These are phyloP conservation scores for Pythium apleroticum DNA, from an alignment of 352 stramenopile genomes.

Conservation along the genomic window DNA sequence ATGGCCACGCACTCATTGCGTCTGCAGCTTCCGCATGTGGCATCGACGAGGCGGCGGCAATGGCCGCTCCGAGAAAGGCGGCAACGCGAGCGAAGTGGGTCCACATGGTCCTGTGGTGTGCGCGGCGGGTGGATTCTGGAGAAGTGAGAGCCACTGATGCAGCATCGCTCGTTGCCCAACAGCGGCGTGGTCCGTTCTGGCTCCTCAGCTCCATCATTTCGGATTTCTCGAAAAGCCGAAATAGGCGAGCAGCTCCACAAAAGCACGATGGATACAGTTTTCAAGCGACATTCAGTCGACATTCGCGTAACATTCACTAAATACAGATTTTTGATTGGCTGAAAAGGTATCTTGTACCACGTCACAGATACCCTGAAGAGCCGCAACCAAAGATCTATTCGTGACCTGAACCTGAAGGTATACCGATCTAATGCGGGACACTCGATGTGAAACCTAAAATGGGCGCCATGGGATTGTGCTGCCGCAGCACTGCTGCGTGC, in stretches of 20 bases:
- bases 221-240: background rate
- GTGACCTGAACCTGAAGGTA: slow-evolving; percentile 7
- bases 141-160: slow-evolving; percentile 11
- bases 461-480: background rate
- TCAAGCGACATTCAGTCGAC: slow-evolving; percentile 14
- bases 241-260: background rate
- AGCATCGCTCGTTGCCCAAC: background rate
- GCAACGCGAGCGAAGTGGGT: slow-evolving; percentile 26
- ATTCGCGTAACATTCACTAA: background rate
- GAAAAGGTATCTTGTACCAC: slow-evolving; percentile 15
- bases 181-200: background rate
- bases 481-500: too few species aligned
- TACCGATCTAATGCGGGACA: background rate
- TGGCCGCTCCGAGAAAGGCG: slow-evolving; percentile 11
- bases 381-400: background rate
- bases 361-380: background rate
- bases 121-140: slow-evolving; percentile 6
- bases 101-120: slow-evolving; percentile 21
- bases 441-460: background rate
- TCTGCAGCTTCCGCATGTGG: background rate
- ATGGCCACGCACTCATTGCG: background rate
- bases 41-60: background rate
- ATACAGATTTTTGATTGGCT: slow-evolving; percentile 16
- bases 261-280: slow-evolving; percentile 3
- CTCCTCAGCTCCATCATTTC: background rate